Evolutionary conservation across 2,329 filamentous ascomycete genomes (phyloP).

Genomic region (Biscogniauxia mediterranea): DNA sequence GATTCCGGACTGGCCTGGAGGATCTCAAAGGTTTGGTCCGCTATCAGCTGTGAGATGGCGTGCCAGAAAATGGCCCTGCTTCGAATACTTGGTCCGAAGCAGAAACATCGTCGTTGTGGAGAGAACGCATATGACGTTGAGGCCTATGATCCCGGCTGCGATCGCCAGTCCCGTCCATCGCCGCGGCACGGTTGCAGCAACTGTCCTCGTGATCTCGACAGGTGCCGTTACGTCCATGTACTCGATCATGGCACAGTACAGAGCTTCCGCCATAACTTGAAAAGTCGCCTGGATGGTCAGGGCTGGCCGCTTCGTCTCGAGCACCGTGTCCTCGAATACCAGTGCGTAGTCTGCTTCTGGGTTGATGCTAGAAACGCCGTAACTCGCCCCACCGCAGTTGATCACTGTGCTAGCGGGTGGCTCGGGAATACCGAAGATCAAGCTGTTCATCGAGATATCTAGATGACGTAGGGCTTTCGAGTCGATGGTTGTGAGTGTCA

Average conservation of each 20-base stretch:
- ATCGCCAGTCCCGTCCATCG: slow-evolving; percentile 12
- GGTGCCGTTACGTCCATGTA: slow-evolving; percentile 12
- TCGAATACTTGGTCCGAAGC: slow-evolving; percentile 17
- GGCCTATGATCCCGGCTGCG: slow-evolving; percentile 8
- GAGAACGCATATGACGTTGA: slow-evolving; percentile 15
- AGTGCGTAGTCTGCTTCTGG: slow-evolving; percentile 22
- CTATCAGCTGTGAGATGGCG: slow-evolving; percentile 21
- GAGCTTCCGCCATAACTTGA: slow-evolving; percentile 15
- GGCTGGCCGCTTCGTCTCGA: slow-evolving; percentile 16
- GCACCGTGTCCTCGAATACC: slow-evolving; percentile 16
- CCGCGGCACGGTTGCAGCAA: slow-evolving; percentile 10
- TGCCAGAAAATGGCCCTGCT: slow-evolving; percentile 25
- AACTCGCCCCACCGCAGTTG: slow-evolving; percentile 15
- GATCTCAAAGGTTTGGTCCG: slow-evolving; percentile 20
- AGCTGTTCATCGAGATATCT: slow-evolving; percentile 12
- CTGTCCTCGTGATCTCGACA: slow-evolving; percentile 10
- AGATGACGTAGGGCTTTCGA: slow-evolving; percentile 19
- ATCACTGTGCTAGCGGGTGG: slow-evolving; percentile 9
- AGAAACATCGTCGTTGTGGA: slow-evolving; percentile 16
- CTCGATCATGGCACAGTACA: slow-evolving; percentile 17
- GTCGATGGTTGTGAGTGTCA: slow-evolving; percentile 12
- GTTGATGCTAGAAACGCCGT: slow-evolving; percentile 14
- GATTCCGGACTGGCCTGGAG: slow-evolving; percentile 17
- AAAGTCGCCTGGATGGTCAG: slow-evolving; percentile 19
- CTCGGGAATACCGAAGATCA: slow-evolving; percentile 5